These are phyloP conservation scores for Russula vinacea DNA, from an alignment of 768 basidiomycete genomes.

Conservation along the genomic window DNA sequence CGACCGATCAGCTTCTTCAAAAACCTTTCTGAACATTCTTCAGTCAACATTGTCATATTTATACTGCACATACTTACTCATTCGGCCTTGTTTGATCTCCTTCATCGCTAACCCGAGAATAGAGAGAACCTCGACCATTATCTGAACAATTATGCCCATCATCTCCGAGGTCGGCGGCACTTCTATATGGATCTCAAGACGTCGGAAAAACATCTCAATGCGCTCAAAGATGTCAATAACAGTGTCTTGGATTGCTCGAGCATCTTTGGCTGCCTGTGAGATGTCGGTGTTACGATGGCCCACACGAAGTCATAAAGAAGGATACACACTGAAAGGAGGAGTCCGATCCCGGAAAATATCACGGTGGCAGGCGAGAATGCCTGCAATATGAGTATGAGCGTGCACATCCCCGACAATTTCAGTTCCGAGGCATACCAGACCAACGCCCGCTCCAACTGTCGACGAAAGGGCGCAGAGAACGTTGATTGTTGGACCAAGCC, in stretches of 20 bases:
- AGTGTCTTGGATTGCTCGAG: background rate
- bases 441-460: background rate
- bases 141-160: background rate
- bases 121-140: background rate
- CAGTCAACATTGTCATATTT: background rate
- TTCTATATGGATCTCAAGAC: background rate
- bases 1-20: background rate
- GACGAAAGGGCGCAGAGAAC: background rate
- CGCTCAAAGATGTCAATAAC: background rate
- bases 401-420: background rate
- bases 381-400: background rate
- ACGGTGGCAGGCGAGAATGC: background rate
- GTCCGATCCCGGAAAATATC: background rate
- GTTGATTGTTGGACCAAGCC: background rate
- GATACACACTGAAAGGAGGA: background rate
- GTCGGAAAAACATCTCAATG: background rate
- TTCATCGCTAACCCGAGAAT: background rate
- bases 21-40: background rate
- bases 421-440: background rate
- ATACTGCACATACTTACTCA: background rate
- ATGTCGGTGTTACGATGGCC: background rate
- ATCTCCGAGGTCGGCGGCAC: background rate
- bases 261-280: background rate
- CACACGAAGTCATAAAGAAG: background rate
- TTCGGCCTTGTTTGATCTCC: background rate